Conservation (phyloP, 257 asterid genomes). For the Rauvolfia tetraphylla region DNA sequence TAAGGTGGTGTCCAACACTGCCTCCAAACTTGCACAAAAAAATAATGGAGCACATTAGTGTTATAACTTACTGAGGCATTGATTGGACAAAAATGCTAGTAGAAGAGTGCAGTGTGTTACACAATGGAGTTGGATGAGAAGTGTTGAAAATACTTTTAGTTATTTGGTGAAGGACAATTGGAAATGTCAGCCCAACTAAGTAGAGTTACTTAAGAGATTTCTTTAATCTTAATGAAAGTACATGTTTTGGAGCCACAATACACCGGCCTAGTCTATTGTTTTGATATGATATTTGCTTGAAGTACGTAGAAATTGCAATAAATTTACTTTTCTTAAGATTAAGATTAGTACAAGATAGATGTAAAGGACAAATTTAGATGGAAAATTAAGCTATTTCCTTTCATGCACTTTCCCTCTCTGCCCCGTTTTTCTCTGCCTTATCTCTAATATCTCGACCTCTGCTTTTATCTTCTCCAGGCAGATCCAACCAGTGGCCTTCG, state of each 20-base stretch:
- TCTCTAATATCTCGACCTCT: no score
- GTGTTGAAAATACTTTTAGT: background rate
- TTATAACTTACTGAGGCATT: slow-evolving; percentile 21
- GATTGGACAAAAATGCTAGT: slow-evolving; percentile 30
- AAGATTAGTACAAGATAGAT: no score
- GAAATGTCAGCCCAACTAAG: slow-evolving; percentile 8
- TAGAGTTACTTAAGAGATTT: background rate
- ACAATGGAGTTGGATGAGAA: slow-evolving; percentile 33
- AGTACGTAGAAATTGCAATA: no score
- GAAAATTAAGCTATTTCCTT: no score
- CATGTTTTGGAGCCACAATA: background rate
- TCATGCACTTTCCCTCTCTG: no score
- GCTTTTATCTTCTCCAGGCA: no score
- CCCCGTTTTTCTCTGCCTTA: no score
- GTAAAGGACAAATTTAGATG: no score
- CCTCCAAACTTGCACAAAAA: slow-evolving; percentile 16
- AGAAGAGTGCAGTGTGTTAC: slow-evolving; percentile 11
- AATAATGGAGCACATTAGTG: slow-evolving; percentile 7
- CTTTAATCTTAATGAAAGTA: background rate
- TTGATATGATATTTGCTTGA: no score
- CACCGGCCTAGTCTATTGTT: background rate
- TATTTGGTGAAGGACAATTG: background rate
- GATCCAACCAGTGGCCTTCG: no score
- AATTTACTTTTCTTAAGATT: no score
- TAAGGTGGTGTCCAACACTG: slow-evolving; percentile 41